These are phyloP conservation scores for Blumeriella jaapii DNA, from an alignment of 2,329 filamentous ascomycete genomes.

Conservation along the genomic window DNA sequence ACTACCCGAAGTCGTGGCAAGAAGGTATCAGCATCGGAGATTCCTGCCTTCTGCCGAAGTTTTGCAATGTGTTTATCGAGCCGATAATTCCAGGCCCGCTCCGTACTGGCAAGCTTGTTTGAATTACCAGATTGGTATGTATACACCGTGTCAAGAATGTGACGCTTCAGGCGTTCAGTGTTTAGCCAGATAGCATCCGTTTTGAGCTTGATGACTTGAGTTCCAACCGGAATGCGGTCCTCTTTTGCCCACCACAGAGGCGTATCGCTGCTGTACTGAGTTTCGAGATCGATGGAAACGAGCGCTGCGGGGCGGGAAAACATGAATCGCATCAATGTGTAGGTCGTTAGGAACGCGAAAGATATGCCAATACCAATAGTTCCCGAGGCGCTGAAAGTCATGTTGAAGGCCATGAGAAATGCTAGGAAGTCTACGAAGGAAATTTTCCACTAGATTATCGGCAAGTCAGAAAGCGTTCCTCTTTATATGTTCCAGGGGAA, in stretches of 20 bases:
- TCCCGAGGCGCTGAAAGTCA: conserved; percentile 48
- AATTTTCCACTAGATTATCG: too few relatives aligned
- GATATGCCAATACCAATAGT: conserved; percentile 36
- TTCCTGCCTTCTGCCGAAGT: conserved; percentile 7
- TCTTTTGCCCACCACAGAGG: conserved; percentile 9
- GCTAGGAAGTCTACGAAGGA: conserved; percentile 53
- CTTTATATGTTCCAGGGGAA: too few relatives aligned
- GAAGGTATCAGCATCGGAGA: conserved; percentile 6
- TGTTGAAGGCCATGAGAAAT: conserved; percentile 52
- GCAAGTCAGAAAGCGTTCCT: too few relatives aligned
- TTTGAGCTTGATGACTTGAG: conserved; percentile 12
- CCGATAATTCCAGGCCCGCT: conserved; percentile 10
- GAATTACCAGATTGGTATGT: conserved; percentile 10
- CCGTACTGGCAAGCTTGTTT: not conserved
- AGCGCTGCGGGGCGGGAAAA: conserved; percentile 11
- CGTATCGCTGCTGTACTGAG: conserved; percentile 5
- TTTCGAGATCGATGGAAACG: conserved; percentile 11
- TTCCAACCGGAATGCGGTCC: conserved; percentile 11
- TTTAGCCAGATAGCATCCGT: conserved; percentile 14
- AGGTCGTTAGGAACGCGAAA: conserved; percentile 11
- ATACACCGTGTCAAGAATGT: conserved; percentile 11
- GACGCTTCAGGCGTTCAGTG: conserved; percentile 11
- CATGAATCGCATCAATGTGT: conserved; percentile 14
- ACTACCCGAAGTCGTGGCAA: conserved; percentile 10
- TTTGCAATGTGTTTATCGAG: conserved; percentile 10